A percentile compares a stretch with the other conserved stretches of the same genome.
Evolutionary conservation across 352 stramenopile species (phyloP).

Genomic region (Globisporangium acanthophoron): DNA sequence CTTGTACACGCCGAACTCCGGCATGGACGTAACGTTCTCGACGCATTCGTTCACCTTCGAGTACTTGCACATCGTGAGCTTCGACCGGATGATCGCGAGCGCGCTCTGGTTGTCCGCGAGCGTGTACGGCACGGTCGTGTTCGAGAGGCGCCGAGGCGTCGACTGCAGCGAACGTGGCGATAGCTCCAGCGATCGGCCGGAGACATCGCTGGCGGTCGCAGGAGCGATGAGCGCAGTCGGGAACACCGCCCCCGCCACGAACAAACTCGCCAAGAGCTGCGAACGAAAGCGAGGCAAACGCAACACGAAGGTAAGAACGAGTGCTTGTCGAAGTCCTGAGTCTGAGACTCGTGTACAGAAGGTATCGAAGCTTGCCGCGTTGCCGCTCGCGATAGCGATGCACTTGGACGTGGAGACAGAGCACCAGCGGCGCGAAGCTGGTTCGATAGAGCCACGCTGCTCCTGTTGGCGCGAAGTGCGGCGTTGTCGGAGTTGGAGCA

Average conservation of each 20-base stretch:
- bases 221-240: constrained; percentile 16
- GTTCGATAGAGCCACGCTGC: background rate
- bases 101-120: constrained; percentile 32
- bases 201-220: background rate
- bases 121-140: constrained; percentile 23
- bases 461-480: background rate
- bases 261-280: constrained; percentile 30
- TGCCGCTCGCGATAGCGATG: background rate
- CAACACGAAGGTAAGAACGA: background rate
- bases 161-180: background rate
- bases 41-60: constrained; percentile 56
- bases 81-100: constrained; percentile 29
- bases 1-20: constrained; percentile 47
- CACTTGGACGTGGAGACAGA: background rate
- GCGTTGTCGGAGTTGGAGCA: constrained; percentile 18
- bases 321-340: background rate
- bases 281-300: background rate
- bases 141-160: constrained; percentile 2
- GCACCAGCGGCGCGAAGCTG: background rate
- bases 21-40: constrained; percentile 38
- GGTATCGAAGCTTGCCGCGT: background rate
- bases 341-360: background rate
- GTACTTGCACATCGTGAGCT: constrained; percentile 64
- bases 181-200: background rate
- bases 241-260: constrained; percentile 36